A percentile compares a stretch with the other conserved stretches of the same genome.
Conservation (phyloP, 108 stramenopile genomes). For the Pseudonitzschia multiseries region DNA sequence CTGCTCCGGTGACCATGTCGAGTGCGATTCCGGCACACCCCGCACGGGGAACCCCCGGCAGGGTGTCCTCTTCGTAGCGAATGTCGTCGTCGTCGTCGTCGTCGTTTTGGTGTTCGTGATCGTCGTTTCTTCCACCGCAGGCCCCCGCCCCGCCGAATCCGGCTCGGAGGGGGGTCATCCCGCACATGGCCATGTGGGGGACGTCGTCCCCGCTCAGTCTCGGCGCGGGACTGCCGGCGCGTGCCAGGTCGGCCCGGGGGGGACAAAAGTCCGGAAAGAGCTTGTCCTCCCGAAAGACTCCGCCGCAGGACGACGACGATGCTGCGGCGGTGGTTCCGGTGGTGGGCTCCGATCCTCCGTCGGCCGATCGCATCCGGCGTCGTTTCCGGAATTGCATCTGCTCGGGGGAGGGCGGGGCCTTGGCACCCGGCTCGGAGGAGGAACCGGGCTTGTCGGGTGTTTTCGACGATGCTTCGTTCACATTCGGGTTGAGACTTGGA, state of each 20-base stretch:
- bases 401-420: conserved; percentile 39
- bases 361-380: conserved; percentile 47
- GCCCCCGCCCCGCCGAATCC: not conserved
- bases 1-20: conserved; percentile 53
- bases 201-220: conserved; percentile 13
- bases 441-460: too few relatives aligned
- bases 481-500: conserved; percentile 29
- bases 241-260: conserved; percentile 49
- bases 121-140: too few relatives aligned
- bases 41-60: conserved; percentile 1
- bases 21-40: conserved; percentile 56
- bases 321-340: too few relatives aligned
- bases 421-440: too few relatives aligned
- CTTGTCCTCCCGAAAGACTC: conserved; percentile 40
- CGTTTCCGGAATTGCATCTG: conserved; percentile 46
- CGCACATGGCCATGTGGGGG: conserved; percentile 23
- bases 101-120: too few relatives aligned
- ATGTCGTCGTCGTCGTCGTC: conserved; percentile 36
- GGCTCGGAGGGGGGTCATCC: conserved; percentile 22
- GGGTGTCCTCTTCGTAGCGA: conserved; percentile 19
- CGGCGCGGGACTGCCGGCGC: conserved; percentile 29
- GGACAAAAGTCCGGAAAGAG: conserved; percentile 63
- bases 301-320: too few relatives aligned
- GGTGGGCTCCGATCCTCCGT: conserved; percentile 20
- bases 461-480: too few relatives aligned